phyloP scores from a whole-genome alignment of 140 eudicot genomes.

The Anethum foeniculum region DNA sequence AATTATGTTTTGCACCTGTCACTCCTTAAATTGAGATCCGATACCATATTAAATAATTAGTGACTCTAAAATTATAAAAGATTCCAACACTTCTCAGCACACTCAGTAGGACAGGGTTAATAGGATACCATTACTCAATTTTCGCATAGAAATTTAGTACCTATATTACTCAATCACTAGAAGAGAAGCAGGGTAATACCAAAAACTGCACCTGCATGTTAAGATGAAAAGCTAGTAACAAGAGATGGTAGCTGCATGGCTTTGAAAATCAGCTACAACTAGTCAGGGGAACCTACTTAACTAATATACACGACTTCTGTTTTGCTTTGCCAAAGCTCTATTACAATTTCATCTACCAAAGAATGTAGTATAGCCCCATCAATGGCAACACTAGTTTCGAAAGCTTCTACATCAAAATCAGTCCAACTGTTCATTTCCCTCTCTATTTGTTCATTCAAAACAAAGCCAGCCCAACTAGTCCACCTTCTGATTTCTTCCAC shows the following conservation, averaged over 20 bases:
- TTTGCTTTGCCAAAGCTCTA: constrained; percentile 30
- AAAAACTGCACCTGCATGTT: constrained; percentile 1
- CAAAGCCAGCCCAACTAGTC: constrained; percentile 43
- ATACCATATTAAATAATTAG: no score
- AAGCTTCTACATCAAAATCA: constrained; percentile 48
- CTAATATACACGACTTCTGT: background rate
- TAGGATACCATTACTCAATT: background rate
- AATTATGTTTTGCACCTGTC: no score
- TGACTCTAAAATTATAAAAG: no score
- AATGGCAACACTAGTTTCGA: constrained; percentile 45
- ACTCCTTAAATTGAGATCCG: no score
- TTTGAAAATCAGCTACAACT: background rate
- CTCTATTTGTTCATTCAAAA: constrained; percentile 53
- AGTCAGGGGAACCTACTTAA: background rate
- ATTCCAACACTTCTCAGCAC: no score
- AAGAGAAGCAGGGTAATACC: background rate
- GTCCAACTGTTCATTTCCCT: constrained; percentile 82
- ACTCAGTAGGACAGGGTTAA: no score
- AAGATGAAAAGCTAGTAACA: background rate
- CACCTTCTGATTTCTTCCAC: constrained; percentile 63
- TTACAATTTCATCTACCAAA: constrained; percentile 65
- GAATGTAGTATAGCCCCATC: constrained; percentile 32
- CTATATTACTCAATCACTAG: background rate
- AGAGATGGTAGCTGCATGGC: background rate
- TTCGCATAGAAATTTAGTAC: background rate